Evolutionary conservation across 352 stramenopile genomes (phyloP), one percentile per base, ranked within the genome.

Genomic region (Globisporangium paddicum): DNA sequence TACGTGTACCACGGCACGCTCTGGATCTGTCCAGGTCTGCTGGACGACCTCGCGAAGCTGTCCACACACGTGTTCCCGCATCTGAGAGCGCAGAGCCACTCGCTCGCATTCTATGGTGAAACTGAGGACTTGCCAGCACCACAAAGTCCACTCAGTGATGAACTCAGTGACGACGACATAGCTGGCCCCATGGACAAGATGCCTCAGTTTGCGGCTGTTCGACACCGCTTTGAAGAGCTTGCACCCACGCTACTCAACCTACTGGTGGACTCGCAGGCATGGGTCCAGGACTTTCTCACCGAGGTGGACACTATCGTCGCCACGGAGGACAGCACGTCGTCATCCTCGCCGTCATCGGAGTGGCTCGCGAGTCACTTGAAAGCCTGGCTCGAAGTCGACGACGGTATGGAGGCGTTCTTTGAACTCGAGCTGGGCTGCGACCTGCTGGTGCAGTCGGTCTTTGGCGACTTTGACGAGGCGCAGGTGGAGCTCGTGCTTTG

Each of bases 401-500:
- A 84, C 30, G 71, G 77, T 0, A 65, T 58, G 0, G 79, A 89
- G 40, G 73, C 67, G 0, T 87, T 89, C 48, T 89, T 83, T 25
- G 79, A 89, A 63, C 63, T 89, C 4, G 79, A 86, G 40, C 61
- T 86, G 0, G 38, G 32, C 5, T 55, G 70, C 46, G 18, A 49
- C 3, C 48, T 48, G 7, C 23, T 34, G 30, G 38, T 41, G 28
- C 58, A 61, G 45, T 54, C 72, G 9, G 44, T 64, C 35, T 58
- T 48, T 30, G 55, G 60, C 5, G 56, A 67, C 21, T 35, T 52
- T 32, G 34, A 68, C 3, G 62, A 75, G 5, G 34, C 62, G 0
- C 26, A n/a, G 9, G 58, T 84, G 3, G 72, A 77, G 4, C 58
- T 89, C 34, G 3, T 89, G 41, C 58, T 87, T 0, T 87, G 79